These are phyloP conservation scores for Calocera viscosa DNA, from an alignment of 768 basidiomycete genomes.

Conservation along the genomic window DNA sequence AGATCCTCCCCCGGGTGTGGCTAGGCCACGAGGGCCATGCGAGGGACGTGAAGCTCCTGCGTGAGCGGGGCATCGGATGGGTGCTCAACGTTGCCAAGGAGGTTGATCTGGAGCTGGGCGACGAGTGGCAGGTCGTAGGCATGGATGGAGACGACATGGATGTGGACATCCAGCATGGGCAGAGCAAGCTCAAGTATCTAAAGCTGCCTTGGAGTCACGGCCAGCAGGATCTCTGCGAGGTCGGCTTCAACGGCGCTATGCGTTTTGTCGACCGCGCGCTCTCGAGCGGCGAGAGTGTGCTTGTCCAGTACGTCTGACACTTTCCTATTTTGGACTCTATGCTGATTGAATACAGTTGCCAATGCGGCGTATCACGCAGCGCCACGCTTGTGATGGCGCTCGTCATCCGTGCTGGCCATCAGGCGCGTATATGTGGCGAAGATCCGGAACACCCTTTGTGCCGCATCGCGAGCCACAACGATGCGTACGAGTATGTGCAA, in stretches of 20 bases:
- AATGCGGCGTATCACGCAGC: constrained; percentile 85
- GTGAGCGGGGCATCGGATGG: constrained; percentile 59
- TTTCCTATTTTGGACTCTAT: constrained; percentile 16
- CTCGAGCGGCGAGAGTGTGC: constrained; percentile 60
- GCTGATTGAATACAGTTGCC: constrained; percentile 47
- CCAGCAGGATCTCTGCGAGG: constrained; percentile 71
- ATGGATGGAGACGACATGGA: neutral
- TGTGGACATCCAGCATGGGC: constrained; percentile 30
- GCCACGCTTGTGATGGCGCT: constrained; percentile 83
- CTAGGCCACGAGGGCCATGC: constrained; percentile 89
- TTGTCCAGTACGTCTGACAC: constrained; percentile 59
- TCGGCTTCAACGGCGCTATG: constrained; percentile 72
- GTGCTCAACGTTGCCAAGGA: constrained; percentile 92
- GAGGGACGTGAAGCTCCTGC: constrained; percentile 59
- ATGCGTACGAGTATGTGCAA: constrained; percentile 80
- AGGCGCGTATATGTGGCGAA: constrained; percentile 54
- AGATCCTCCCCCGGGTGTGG: constrained; percentile 77
- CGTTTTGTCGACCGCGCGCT: constrained; percentile 66
- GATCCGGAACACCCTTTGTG: constrained; percentile 52
- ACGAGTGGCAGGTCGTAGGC: constrained; percentile 9
- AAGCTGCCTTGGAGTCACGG: constrained; percentile 89
- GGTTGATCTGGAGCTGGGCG: constrained; percentile 34
- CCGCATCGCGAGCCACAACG: constrained; percentile 55
- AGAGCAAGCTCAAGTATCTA: constrained; percentile 75
- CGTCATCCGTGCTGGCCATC: constrained; percentile 84